phyloP scores from a whole-genome alignment of 2,329 filamentous ascomycete species.

The Verticillium longisporum region DNA sequence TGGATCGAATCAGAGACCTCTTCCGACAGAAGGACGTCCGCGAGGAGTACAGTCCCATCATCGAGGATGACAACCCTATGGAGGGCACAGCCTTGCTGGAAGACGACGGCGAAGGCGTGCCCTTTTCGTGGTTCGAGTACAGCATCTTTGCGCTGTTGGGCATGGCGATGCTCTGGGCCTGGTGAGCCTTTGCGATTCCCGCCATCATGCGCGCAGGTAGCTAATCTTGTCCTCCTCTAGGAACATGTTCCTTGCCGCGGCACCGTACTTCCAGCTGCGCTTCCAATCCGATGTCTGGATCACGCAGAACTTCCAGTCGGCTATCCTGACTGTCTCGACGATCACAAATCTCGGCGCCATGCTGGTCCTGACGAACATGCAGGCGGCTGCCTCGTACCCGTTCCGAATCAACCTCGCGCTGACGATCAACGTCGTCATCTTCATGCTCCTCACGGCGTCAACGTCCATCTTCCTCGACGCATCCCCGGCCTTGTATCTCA shows the following conservation, averaged over 20 bases:
- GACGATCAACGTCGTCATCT: constrained; percentile 68
- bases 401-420: constrained; percentile 76
- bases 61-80: constrained; percentile 15
- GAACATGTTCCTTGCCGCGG: constrained; percentile 98
- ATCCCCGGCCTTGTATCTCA: constrained; percentile 63
- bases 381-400: constrained; percentile 79
- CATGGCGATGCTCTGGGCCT: constrained; percentile 94
- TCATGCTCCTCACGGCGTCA: constrained; percentile 72
- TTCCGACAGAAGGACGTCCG: constrained; percentile 6
- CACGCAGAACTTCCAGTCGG: constrained; percentile 77
- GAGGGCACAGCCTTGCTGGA: constrained; percentile 17
- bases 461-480: constrained; percentile 61
- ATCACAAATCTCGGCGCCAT: constrained; percentile 73
- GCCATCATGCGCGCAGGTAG: neutral
- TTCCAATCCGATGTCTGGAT: constrained; percentile 68
- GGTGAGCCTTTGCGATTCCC: constrained; percentile 48
- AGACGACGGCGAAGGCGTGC: constrained; percentile 30
- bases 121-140: constrained; percentile 85
- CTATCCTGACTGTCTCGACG: constrained; percentile 81
- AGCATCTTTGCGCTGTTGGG: constrained; percentile 77
- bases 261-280: constrained; percentile 83
- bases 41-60: constrained; percentile 17
- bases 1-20: constrained; percentile 10
- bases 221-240: constrained; percentile 31
- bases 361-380: constrained; percentile 70